These are phyloP conservation scores for Cryptococcus deneoformans DNA, from an alignment of 1,284 basidiomycete species.

Conservation along the genomic window DNA sequence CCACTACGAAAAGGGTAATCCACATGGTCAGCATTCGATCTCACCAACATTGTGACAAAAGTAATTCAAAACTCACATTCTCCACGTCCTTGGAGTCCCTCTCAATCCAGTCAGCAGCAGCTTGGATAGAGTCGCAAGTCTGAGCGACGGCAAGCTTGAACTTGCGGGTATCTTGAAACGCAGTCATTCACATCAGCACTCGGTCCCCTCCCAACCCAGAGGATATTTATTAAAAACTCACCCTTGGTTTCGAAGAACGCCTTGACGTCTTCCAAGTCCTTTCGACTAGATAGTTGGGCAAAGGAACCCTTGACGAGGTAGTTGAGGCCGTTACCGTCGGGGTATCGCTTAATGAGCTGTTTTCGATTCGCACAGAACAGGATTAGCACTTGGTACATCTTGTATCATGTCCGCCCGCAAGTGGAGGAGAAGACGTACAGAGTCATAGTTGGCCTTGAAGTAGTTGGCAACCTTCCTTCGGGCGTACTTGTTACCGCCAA, in stretches of 20 bases:
- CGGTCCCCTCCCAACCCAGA: neutral
- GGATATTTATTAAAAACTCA: slow-evolving; percentile 13
- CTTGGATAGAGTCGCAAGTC: slow-evolving; percentile 55
- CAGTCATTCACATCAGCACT: neutral
- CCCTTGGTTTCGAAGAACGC: slow-evolving; percentile 62
- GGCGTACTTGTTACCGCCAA: slow-evolving; percentile 40
- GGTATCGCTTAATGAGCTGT: slow-evolving; percentile 68
- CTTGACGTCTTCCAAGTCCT: slow-evolving; percentile 65
- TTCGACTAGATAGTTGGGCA: slow-evolving; percentile 60
- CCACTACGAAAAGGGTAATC: too few relatives aligned
- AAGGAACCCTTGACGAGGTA: slow-evolving; percentile 57
- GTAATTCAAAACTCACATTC: neutral
- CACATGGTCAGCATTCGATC: neutral
- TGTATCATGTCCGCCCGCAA: too few relatives aligned
- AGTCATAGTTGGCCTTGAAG: slow-evolving; percentile 61
- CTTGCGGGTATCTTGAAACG: slow-evolving; percentile 41
- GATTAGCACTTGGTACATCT: neutral
- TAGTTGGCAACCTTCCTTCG: slow-evolving; percentile 47
- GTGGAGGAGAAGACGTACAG: slow-evolving; percentile 51
- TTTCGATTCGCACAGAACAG: neutral
- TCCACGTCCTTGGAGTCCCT: slow-evolving; percentile 27
- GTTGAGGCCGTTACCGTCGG: slow-evolving; percentile 60
- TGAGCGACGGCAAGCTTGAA: slow-evolving; percentile 55
- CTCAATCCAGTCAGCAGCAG: slow-evolving; percentile 55
- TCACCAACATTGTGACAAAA: neutral